Percentiles rank a stretch among this genome's conserved stretches.
phyloP scores from a whole-genome alignment of 2,329 filamentous ascomycete species.

The Alternaria burnsii region DNA sequence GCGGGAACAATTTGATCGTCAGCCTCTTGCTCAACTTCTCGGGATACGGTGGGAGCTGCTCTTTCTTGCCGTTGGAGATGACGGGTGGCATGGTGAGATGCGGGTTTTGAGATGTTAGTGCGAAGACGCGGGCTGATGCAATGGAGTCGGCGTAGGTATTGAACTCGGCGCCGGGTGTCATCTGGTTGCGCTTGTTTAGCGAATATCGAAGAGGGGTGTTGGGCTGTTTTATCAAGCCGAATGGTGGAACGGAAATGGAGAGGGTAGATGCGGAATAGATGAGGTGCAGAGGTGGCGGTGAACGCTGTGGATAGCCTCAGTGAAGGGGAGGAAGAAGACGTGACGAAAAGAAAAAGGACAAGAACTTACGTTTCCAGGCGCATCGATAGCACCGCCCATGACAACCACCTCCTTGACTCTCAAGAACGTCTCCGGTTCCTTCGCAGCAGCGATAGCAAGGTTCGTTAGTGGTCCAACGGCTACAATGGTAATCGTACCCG shows the following conservation, averaged over 20 bases:
- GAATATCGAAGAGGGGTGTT: constrained; percentile 40
- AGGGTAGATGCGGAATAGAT: constrained; percentile 26
- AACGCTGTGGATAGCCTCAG: constrained; percentile 23
- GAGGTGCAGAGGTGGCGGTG: constrained; percentile 21
- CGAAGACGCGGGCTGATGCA: constrained; percentile 59
- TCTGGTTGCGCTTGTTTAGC: constrained; percentile 54
- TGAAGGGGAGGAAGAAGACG: background rate
- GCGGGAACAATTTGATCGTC: constrained; percentile 58
- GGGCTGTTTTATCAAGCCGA: constrained; percentile 52
- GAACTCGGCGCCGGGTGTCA: constrained; percentile 87
- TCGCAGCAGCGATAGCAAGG: constrained; percentile 83
- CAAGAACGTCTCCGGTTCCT: constrained; percentile 89
- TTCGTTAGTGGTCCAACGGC: constrained; percentile 94
- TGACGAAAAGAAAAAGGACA: background rate
- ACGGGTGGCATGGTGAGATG: constrained; percentile 78
- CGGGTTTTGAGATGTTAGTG: constrained; percentile 66
- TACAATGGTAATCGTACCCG: constrained; percentile 86
- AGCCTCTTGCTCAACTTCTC: constrained; percentile 51
- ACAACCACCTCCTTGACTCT: constrained; percentile 89
- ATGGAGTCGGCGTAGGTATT: constrained; percentile 85
- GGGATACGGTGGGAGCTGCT: constrained; percentile 51
- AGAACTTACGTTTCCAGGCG: constrained; percentile 73
- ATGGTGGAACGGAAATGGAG: constrained; percentile 42
- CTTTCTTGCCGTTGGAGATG: constrained; percentile 55
- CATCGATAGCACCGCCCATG: constrained; percentile 88